Percentiles rank a stretch among this genome's conserved stretches.
phyloP scores from a whole-genome alignment of 208 protist genomes.

The Porcisia hertigi region DNA sequence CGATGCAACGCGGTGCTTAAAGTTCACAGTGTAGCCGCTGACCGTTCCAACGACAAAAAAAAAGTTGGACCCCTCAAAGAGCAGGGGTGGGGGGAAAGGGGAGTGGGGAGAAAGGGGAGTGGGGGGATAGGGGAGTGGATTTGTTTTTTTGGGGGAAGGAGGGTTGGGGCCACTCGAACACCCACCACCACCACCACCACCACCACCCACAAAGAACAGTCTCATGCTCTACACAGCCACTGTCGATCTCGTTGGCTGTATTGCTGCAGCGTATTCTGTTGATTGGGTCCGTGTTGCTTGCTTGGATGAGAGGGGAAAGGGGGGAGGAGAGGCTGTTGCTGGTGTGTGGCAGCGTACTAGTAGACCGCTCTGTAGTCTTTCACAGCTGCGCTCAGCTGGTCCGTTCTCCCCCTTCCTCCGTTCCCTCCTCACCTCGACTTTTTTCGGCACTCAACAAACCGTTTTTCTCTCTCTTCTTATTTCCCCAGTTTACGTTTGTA shows the following conservation, averaged over 20 bases:
- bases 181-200: no score
- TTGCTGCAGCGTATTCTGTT: background rate
- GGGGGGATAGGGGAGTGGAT: no score
- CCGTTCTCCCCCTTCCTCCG: background rate
- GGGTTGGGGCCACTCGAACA: no score
- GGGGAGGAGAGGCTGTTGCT: no score
- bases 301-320: background rate
- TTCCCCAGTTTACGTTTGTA: background rate
- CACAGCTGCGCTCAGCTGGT: background rate
- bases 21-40: conserved; percentile 60
- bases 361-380: background rate
- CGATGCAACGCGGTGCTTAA: conserved; percentile 78
- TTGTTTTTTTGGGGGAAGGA: no score
- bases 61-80: background rate
- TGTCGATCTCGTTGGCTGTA: background rate
- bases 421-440: background rate
- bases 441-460: background rate
- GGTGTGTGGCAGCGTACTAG: background rate
- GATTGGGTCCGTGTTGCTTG: background rate
- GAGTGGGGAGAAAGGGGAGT: background rate
- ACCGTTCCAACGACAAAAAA: background rate
- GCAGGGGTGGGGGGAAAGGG: background rate
- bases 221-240: background rate
- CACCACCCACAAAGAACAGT: no score
- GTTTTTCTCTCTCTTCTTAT: background rate